Percentiles rank a stretch among this genome's conserved stretches.
Evolutionary conservation across 106 monocot genomes (phyloP).

Genomic region (Dendrobium huoshanense): DNA sequence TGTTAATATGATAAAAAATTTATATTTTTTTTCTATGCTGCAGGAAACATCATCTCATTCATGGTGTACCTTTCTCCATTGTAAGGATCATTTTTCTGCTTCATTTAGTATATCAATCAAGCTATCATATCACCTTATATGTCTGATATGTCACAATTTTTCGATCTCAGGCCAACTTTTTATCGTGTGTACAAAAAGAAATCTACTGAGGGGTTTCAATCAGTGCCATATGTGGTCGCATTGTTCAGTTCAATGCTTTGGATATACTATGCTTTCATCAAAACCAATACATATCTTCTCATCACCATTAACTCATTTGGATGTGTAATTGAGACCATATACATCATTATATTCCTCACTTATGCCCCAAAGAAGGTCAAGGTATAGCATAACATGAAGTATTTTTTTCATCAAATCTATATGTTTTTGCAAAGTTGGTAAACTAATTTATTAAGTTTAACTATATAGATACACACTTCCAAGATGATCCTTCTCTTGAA

Average conservation of each 20-base stretch:
- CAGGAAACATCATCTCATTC: constrained; percentile 4
- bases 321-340: constrained; percentile 31
- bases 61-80: constrained; percentile 6
- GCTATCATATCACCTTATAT: not conserved
- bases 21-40: no score
- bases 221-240: constrained; percentile 28
- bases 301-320: constrained; percentile 44
- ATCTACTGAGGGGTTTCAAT: constrained; percentile 34
- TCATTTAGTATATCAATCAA: not conserved
- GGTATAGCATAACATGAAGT: constrained; percentile 1
- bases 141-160: not conserved
- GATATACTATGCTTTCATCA: constrained; percentile 35
- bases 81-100: not conserved
- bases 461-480: constrained; percentile 11
- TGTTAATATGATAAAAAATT: no score
- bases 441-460: not conserved
- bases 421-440: not conserved
- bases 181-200: constrained; percentile 20
- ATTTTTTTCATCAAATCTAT: not conserved
- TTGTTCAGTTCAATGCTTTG: constrained; percentile 42
- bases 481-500: constrained; percentile 30
- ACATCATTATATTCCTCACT: constrained; percentile 29
- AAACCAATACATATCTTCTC: constrained; percentile 28
- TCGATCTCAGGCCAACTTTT: constrained; percentile 32
- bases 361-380: constrained; percentile 24